These are phyloP conservation scores for Inga oerstediana DNA, from an alignment of 306 rosid species.

Conservation along the genomic window DNA sequence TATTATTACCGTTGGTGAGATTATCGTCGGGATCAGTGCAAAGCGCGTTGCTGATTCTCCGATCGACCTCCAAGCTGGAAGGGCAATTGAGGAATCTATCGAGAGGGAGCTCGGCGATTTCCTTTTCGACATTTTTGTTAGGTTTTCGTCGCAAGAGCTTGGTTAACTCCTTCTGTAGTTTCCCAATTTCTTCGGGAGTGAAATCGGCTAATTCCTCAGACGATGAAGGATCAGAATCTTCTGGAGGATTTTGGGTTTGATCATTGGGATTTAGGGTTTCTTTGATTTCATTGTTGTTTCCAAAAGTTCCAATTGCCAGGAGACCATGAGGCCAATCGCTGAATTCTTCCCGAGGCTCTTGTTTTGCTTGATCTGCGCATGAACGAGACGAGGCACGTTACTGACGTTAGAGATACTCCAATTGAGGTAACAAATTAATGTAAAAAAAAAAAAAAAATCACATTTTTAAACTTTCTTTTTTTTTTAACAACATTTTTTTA, in stretches of 20 bases:
- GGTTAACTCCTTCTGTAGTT: constrained; percentile 75
- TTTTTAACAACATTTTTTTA: too few species aligned
- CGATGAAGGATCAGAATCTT: constrained; percentile 62
- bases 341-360: constrained; percentile 87
- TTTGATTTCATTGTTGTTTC: constrained; percentile 67
- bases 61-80: constrained; percentile 92
- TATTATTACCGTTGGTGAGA: background rate
- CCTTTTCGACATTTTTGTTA: constrained; percentile 54
- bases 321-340: constrained; percentile 93
- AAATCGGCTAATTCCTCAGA: constrained; percentile 71
- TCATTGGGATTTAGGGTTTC: constrained; percentile 37
- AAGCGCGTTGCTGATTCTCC: constrained; percentile 71
- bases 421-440: background rate
- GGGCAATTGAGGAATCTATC: constrained; percentile 98
- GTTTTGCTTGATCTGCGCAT: constrained; percentile 61
- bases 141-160: constrained; percentile 77
- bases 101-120: constrained; percentile 81
- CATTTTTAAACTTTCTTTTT: too few species aligned
- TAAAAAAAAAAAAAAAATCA: too few species aligned
- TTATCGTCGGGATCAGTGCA: constrained; percentile 52
- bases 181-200: constrained; percentile 92
- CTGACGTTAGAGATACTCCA: background rate
- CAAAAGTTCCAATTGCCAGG: constrained; percentile 93
- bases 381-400: background rate
- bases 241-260: constrained; percentile 38